Conservation (phyloP, 202 grass and related monocot species). For the Miscanthus sacchariflorus region DNA sequence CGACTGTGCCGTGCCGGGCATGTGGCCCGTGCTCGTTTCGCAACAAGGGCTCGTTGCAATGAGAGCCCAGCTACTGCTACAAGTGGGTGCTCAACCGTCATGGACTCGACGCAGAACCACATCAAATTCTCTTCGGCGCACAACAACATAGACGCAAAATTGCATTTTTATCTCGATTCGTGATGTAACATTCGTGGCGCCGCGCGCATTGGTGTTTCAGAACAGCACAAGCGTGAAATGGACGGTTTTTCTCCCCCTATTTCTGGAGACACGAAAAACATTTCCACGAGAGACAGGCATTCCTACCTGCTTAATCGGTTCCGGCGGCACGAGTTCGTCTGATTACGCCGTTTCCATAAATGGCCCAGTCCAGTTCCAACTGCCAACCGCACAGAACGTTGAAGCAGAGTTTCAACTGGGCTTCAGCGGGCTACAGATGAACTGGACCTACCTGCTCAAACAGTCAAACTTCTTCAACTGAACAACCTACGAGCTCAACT, state of each 20-base stretch:
- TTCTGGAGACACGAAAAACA: background rate
- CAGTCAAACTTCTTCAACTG: constrained; percentile 14
- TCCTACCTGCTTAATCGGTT: background rate
- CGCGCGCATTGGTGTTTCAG: background rate
- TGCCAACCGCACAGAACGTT: background rate
- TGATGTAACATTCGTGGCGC: too few relatives aligned
- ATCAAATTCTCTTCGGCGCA: too few relatives aligned
- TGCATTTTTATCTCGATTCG: too few relatives aligned
- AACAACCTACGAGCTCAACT: constrained; percentile 10
- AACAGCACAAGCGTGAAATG: constrained; percentile 1
- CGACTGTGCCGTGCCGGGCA: too few relatives aligned
- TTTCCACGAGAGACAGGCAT: background rate
- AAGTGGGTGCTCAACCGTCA: too few relatives aligned
- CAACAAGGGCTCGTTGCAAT: too few relatives aligned
- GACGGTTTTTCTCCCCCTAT: background rate
- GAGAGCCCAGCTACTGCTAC: too few relatives aligned
- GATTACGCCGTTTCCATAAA: background rate
- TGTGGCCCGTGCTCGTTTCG: too few relatives aligned
- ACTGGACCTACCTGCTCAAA: constrained; percentile 2
- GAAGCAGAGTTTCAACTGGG: background rate
- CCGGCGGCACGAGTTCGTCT: background rate
- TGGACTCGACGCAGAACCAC: too few relatives aligned
- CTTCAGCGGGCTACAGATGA: background rate
- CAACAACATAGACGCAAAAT: too few relatives aligned
- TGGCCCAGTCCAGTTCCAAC: constrained; percentile 2